Evolutionary conservation across 441 rosid genomes (phyloP).

Genomic region (Gossypium davidsonii): DNA sequence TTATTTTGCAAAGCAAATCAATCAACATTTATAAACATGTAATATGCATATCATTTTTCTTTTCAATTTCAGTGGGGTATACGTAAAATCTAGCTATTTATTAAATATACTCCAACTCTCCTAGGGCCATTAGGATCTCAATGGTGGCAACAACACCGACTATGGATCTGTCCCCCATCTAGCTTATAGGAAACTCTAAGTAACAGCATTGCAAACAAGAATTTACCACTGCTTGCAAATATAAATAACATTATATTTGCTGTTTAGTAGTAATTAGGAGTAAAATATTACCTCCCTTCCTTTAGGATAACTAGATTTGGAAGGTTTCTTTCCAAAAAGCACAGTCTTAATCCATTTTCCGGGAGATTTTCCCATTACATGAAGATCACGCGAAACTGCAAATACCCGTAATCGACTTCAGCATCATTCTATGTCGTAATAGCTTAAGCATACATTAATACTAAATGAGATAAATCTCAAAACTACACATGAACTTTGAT

Average conservation of each 20-base stretch:
- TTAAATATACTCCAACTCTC: not conserved
- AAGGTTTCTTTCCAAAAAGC: slow-evolving; percentile 69
- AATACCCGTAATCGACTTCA: slow-evolving; percentile 16
- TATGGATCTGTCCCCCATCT: not conserved
- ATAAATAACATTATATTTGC: not conserved
- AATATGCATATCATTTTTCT: not conserved
- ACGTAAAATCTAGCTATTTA: not conserved
- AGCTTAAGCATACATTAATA: not conserved
- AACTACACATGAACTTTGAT: too few species aligned
- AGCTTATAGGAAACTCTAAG: not conserved
- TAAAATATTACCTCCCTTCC: slow-evolving; percentile 50
- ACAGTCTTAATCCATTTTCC: slow-evolving; percentile 72
- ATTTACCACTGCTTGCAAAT: not conserved
- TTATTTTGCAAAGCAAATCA: not conserved
- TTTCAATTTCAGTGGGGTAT: not conserved
- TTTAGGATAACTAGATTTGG: slow-evolving; percentile 49
- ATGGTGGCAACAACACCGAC: not conserved
- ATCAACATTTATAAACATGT: not conserved
- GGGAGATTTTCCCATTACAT: slow-evolving; percentile 70
- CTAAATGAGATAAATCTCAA: not conserved
- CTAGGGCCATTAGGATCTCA: not conserved
- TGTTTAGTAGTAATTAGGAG: not conserved
- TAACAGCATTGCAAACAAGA: not conserved
- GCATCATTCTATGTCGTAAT: slow-evolving; percentile 8
- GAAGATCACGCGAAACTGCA: slow-evolving; percentile 20